Base-by-base conservation (phyloP, 257 asterid genomes). In the Linderniella brevidens region DNA sequence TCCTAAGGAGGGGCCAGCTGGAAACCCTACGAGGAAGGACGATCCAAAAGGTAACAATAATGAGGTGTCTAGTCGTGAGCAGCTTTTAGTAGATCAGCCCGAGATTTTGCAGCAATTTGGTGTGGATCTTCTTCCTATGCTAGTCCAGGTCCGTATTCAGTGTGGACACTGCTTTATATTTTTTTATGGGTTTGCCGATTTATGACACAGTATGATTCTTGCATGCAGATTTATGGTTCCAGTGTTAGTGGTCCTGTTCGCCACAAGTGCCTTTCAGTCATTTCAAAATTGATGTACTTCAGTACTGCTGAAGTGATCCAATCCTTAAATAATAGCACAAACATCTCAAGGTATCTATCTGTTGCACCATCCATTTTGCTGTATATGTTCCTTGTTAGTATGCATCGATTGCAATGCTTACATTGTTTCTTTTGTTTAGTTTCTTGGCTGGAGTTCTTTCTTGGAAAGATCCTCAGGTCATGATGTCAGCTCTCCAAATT, bases 161-260 rank as follows among this genome's bases (percentile, higher is more conserved):
- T 25, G 6, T 25, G 32, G 32, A 20, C 20, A 16, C 45, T 29
- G 44, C 41, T 48, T 18, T 35, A 37, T 57, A 14, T 35, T 58
- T 16, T 50, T 53, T 37, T 35, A 3, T 32, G 19, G 14, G 37
- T 16, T n/a, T 12, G 19, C 11, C n/a, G 17, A 20, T 12, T n/a
- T 25, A 25, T 47, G 13, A 56, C 17, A 49, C 55, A 38, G 13
- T 48, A 37, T 39, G 53, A 38, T 13, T 37, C 52, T 60, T 50
- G 48, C 49, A 19, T 59, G 77, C 86, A 92, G 99, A 76, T 92
- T 43, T 92, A 92, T 56, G 96, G 95, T 52, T 79, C 99, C 70
- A 92, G 99, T 64, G 99, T 92, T 20, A 92, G 80, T 67, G 87
- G 90, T 64, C 90, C 88, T 47, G 96, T 92, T 56, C 96, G 99